Percentiles rank a stretch among this genome's conserved stretches.
Evolutionary conservation across 441 rosid species (phyloP).

Genomic region (Pelargonium cotyledonis): DNA sequence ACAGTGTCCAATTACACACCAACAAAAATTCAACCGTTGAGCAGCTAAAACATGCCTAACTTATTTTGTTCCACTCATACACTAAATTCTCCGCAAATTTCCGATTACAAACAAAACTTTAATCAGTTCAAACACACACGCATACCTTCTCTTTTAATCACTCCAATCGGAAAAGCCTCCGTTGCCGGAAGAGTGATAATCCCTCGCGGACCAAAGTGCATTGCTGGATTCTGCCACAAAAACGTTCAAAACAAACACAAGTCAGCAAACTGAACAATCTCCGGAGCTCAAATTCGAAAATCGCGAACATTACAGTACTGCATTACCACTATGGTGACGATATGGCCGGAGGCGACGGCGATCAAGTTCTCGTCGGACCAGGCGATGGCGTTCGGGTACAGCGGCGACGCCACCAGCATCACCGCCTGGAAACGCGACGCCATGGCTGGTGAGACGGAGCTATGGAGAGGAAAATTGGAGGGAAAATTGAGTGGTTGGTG

Average conservation of each 20-base stretch:
- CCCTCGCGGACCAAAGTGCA: conserved; percentile 84
- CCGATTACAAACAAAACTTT: too few relatives aligned
- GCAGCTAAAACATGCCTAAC: background rate
- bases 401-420: conserved; percentile 61
- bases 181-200: conserved; percentile 45
- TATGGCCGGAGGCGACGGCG: conserved; percentile 75
- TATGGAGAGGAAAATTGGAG: background rate
- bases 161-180: conserved; percentile 59
- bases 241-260: conserved; percentile 4
- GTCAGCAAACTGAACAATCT: conserved; percentile 1
- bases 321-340: conserved; percentile 70
- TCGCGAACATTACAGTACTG: background rate
- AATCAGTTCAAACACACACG: background rate
- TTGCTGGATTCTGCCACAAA: conserved; percentile 62
- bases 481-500: too few relatives aligned
- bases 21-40: background rate
- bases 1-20: background rate
- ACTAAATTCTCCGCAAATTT: too few relatives aligned
- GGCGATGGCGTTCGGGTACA: conserved; percentile 65
- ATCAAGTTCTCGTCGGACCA: conserved; percentile 94
- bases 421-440: conserved; percentile 75
- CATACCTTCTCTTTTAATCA: conserved; percentile 58
- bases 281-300: background rate
- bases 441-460: conserved; percentile 28
- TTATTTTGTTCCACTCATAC: too few relatives aligned